Percentiles rank a stretch among this genome's conserved stretches.
phyloP scores from a whole-genome alignment of 441 rosid genomes.

The Mallotus japonicus region DNA sequence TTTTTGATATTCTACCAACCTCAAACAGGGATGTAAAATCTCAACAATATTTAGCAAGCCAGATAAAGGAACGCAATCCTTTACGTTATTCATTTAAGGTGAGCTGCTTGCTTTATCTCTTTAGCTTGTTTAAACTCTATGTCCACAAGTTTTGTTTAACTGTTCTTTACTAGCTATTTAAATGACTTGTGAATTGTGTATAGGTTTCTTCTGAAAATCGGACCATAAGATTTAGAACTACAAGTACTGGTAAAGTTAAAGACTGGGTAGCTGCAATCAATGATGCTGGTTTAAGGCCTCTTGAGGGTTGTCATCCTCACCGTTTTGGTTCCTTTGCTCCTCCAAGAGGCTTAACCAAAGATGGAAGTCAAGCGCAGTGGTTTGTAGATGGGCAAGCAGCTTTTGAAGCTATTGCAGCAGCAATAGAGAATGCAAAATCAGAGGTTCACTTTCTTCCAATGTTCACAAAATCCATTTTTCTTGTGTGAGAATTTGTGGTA shows the following conservation, averaged over 20 bases:
- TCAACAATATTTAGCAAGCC: conserved; percentile 64
- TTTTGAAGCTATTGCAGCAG: conserved; percentile 83
- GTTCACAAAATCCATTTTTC: background rate
- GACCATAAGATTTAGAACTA: conserved; percentile 78
- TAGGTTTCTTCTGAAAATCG: conserved; percentile 86
- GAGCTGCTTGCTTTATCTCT: conserved; percentile 20
- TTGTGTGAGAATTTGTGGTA: background rate
- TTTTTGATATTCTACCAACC: conserved; percentile 82
- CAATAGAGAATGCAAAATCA: conserved; percentile 90
- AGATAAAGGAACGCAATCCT: conserved; percentile 87
- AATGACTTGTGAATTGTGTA: conserved; percentile 29
- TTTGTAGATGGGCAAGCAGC: conserved; percentile 92
- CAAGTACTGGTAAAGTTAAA: conserved; percentile 68
- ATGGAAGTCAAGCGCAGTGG: conserved; percentile 98
- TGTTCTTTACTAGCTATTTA: conserved; percentile 15
- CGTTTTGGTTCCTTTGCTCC: conserved; percentile 98
- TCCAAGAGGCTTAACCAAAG: conserved; percentile 88
- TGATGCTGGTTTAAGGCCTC: conserved; percentile 90
- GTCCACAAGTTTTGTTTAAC: background rate
- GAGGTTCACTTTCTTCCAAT: conserved; percentile 58
- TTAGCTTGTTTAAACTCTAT: background rate
- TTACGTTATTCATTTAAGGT: conserved; percentile 86
- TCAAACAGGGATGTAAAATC: conserved; percentile 61
- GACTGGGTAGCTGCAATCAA: conserved; percentile 94
- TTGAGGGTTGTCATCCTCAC: conserved; percentile 97